These are phyloP conservation scores for Turnera subulata DNA, from an alignment of 345 rosid genomes.

Conservation along the genomic window DNA sequence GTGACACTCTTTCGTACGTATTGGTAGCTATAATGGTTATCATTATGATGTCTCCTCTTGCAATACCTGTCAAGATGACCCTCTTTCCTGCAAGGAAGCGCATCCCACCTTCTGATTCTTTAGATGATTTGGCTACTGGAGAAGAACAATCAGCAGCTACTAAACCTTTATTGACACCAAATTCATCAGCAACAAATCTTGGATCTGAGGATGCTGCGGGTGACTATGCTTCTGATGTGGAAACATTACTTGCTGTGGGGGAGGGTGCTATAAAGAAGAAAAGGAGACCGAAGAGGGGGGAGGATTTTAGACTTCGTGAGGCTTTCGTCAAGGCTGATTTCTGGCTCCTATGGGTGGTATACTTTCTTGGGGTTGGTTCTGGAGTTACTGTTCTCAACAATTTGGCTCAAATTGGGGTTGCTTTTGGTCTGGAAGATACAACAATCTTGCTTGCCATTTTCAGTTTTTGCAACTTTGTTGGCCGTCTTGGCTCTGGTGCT, in stretches of 20 bases:
- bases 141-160: slow-evolving; percentile 35
- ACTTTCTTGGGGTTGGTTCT: slow-evolving; percentile 87
- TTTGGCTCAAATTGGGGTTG: slow-evolving; percentile 87
- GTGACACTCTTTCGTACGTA: slow-evolving; percentile 37
- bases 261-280: slow-evolving; percentile 82
- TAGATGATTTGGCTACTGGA: slow-evolving; percentile 43
- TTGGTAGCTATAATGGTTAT: slow-evolving; percentile 59
- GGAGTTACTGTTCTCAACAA: slow-evolving; percentile 88
- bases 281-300: slow-evolving; percentile 75
- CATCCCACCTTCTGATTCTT: slow-evolving; percentile 45
- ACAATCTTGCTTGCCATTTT: slow-evolving; percentile 65
- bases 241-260: slow-evolving; percentile 63
- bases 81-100: slow-evolving; percentile 53
- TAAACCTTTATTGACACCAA: slow-evolving; percentile 59
- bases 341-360: slow-evolving; percentile 92
- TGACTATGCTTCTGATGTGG: slow-evolving; percentile 50
- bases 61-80: slow-evolving; percentile 91
- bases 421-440: slow-evolving; percentile 69
- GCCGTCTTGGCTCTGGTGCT: slow-evolving; percentile 83
- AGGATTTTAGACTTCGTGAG: slow-evolving; percentile 71
- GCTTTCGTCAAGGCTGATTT: slow-evolving; percentile 87
- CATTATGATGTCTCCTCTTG: slow-evolving; percentile 71
- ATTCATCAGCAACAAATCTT: slow-evolving; percentile 63
- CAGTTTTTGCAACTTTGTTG: slow-evolving; percentile 81
- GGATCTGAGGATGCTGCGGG: slow-evolving; percentile 55